Evolutionary conservation across 192 early-diverging fungal species (phyloP).

Genomic region (Diversispora epigaea): DNA sequence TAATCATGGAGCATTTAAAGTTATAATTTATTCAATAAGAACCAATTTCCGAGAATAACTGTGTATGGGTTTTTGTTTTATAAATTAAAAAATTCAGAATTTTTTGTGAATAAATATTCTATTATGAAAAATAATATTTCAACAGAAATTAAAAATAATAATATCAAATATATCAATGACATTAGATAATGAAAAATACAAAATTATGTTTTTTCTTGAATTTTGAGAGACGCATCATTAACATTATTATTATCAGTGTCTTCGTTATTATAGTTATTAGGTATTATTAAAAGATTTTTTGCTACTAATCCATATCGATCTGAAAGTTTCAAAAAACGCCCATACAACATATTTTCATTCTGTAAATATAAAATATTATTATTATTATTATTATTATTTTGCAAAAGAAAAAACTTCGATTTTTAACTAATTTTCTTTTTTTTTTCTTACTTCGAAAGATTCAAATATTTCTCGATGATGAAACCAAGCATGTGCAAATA

Average conservation of each 20-base stretch:
- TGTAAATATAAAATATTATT: constrained; percentile 34
- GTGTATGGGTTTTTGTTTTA: too few species aligned
- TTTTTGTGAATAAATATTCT: too few species aligned
- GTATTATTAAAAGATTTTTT: constrained; percentile 72
- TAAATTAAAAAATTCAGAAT: too few species aligned
- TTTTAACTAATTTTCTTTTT: background rate
- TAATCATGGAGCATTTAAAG: too few species aligned
- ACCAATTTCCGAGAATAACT: too few species aligned
- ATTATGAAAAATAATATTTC: too few species aligned
- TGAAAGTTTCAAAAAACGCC: constrained; percentile 68
- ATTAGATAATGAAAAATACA: too few species aligned
- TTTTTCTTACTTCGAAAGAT: constrained; percentile 66
- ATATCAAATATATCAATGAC: too few species aligned
- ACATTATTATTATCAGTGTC: background rate
- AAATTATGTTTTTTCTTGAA: too few species aligned
- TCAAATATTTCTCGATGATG: constrained; percentile 90
- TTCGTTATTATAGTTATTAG: constrained; percentile 32
- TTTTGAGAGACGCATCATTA: too few species aligned
- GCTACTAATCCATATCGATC: constrained; percentile 63
- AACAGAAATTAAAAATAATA: too few species aligned
- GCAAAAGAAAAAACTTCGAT: background rate
- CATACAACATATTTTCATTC: constrained; percentile 71
- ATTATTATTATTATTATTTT: background rate
- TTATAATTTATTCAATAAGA: too few species aligned
- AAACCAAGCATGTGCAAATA: constrained; percentile 95